phyloP scores from a whole-genome alignment of 805 yeast genomes.

The Priceomyces haplophilus region DNA sequence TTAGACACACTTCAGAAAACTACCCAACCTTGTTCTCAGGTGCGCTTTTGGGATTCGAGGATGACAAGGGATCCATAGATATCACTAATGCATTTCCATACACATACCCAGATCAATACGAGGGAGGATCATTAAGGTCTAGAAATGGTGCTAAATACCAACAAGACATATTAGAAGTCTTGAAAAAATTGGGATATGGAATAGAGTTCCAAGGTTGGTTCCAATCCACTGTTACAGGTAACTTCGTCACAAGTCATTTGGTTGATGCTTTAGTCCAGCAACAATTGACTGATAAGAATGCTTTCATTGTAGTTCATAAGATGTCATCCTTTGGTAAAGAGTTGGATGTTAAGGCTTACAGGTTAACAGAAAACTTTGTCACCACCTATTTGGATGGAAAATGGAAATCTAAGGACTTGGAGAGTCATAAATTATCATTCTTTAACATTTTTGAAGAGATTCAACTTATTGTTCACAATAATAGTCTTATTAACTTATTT shows the following conservation, averaged over 20 bases:
- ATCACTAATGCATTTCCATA: conserved; percentile 65
- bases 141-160: conserved; percentile 66
- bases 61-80: conserved; percentile 46
- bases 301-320: conserved; percentile 64
- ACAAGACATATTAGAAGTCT: conserved; percentile 59
- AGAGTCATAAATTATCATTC: conserved; percentile 56
- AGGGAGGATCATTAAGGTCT: conserved; percentile 57
- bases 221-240: conserved; percentile 66
- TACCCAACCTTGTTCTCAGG: conserved; percentile 65
- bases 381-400: conserved; percentile 53
- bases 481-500: conserved; percentile 60
- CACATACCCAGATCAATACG: conserved; percentile 64
- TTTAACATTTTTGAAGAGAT: conserved; percentile 70
- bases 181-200: conserved; percentile 62
- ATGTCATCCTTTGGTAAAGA: conserved; percentile 66
- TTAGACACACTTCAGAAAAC: conserved; percentile 64
- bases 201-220: conserved; percentile 80
- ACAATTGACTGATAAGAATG: conserved; percentile 55
- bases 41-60: conserved; percentile 71
- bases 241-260: conserved; percentile 60
- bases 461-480: conserved; percentile 63
- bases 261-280: conserved; percentile 67
- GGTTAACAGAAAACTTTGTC: conserved; percentile 62
- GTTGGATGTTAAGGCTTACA: conserved; percentile 64
- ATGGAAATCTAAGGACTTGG: conserved; percentile 65